Percentiles rank a stretch among this genome's conserved stretches.
Conservation (phyloP, 2,329 filamentous ascomycete genomes). For the Trichoderma asperellum region DNA sequence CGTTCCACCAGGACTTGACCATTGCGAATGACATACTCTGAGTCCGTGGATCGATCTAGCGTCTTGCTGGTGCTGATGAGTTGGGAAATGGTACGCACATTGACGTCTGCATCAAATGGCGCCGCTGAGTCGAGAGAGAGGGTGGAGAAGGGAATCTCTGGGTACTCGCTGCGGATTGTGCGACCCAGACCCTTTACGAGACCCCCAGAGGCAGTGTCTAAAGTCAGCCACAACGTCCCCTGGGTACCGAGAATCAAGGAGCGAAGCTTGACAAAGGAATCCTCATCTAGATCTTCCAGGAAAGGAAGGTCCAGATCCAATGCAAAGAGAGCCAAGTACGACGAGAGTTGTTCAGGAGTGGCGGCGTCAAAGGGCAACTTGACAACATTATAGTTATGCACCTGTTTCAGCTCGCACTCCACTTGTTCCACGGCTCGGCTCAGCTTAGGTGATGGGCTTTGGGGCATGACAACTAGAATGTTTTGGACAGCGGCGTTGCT, state of each 20-base stretch:
- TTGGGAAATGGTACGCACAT: not conserved
- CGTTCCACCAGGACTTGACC: not conserved
- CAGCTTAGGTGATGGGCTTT: not conserved
- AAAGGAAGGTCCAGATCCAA: not conserved
- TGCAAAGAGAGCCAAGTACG: not conserved
- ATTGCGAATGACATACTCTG: not conserved
- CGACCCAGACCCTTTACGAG: not conserved
- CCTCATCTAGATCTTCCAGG: not conserved
- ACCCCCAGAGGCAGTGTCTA: not conserved
- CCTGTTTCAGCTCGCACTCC: not conserved
- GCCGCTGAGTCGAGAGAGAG: not conserved
- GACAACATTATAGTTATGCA: not conserved
- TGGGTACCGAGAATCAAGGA: not conserved
- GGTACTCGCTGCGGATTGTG: not conserved
- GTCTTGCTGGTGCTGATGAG: not conserved
- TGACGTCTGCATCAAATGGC: not conserved
- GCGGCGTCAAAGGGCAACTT: not conserved
- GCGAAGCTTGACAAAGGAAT: not conserved
- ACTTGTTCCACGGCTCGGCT: not conserved
- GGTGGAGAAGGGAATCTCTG: not conserved
- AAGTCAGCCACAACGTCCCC: not conserved
- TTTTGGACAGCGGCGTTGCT: not conserved
- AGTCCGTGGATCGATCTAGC: not conserved
- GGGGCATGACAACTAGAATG: not conserved
- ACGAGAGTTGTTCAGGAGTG: not conserved